Conservation (phyloP, 441 rosid species). For the Adansonia grandidieri region DNA sequence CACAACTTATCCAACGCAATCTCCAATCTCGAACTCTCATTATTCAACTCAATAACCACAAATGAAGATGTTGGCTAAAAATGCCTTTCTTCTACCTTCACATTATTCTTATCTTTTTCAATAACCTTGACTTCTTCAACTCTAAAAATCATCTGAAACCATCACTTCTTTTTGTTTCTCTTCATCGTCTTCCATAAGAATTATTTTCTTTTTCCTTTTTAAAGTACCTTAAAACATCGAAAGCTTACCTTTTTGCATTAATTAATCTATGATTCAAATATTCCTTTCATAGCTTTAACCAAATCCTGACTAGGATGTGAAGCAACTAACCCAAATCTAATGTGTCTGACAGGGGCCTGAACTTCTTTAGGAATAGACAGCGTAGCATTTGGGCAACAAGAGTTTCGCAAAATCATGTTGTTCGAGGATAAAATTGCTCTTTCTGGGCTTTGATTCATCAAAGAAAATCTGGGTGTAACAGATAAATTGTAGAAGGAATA, state of each 20-base stretch:
- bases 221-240: constrained; percentile 46
- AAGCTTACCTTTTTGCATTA: constrained; percentile 44
- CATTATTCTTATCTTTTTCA: constrained; percentile 47
- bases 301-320: constrained; percentile 14
- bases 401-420: constrained; percentile 48
- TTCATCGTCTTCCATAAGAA: constrained; percentile 50
- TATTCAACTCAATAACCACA: constrained; percentile 38
- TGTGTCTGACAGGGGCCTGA: constrained; percentile 62
- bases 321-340: constrained; percentile 47
- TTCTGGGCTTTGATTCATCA: constrained; percentile 37
- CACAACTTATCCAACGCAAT: constrained; percentile 46
- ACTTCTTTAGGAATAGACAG: constrained; percentile 52
- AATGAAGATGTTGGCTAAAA: constrained; percentile 37
- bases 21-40: constrained; percentile 48
- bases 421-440: constrained; percentile 42
- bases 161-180: constrained; percentile 36
- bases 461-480: constrained; percentile 41
- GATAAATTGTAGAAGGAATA: too few relatives aligned
- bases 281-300: constrained; percentile 33
- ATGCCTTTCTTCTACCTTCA: constrained; percentile 40
- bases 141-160: constrained; percentile 57
- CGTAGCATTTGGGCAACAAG: constrained; percentile 62
- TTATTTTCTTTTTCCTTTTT: constrained; percentile 40
- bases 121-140: constrained; percentile 51
- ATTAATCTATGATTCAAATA: constrained; percentile 36